Evolutionary conservation across 495 filamentous ascomycete genomes (phyloP), one percentile per base, ranked within the genome.

Genomic region (Usnea hakonensis): DNA sequence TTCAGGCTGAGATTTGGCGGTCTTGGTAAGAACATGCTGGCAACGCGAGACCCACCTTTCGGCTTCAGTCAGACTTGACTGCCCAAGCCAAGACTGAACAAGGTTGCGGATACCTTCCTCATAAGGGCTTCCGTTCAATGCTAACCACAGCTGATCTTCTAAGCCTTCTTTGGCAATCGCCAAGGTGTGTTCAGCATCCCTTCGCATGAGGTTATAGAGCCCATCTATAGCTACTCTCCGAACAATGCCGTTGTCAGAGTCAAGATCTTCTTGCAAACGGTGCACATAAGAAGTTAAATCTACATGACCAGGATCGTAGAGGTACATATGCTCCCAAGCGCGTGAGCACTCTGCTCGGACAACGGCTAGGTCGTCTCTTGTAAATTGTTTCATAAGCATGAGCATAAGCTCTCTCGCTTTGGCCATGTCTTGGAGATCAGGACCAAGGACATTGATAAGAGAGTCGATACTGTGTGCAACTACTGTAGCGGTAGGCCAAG

Each of bases 201-300:
- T 81, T 70, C 96, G 92, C 91, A 99, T 96, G 28, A 97, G 76
- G 60, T 95, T 95, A 69, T 92, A 94, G 10, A 99, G 76, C 21
- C 90, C 92, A 71, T 95, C 89, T 17, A 96, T 82, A 21, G 91
- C 90, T 52, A 90, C 85, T 65, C 92, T 85, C 59, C 88, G 81
- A 54, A 96, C 82, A 52, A 86, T 78, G 2, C 78, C 72, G 64
- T 85, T 78, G 30, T 81, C 74, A 10, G 89, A 90, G 35, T 83
- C 81, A 48, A 97, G 80, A 64, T 91, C 85, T 17, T 79, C 81
- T 70, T 97, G 91, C 28, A 97, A 73, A 2, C 85, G 80, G 64
- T 85, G 86, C 33, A 99, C 90, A 64, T 97, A 97, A 57, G 81
- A 83, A 0, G 78, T 70, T 64, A 95, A 94, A 60, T 91, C 85